Evolutionary conservation across 768 basidiomycete genomes (phyloP), one percentile per base, ranked within the genome.

Genomic region (Suillus placidus): DNA sequence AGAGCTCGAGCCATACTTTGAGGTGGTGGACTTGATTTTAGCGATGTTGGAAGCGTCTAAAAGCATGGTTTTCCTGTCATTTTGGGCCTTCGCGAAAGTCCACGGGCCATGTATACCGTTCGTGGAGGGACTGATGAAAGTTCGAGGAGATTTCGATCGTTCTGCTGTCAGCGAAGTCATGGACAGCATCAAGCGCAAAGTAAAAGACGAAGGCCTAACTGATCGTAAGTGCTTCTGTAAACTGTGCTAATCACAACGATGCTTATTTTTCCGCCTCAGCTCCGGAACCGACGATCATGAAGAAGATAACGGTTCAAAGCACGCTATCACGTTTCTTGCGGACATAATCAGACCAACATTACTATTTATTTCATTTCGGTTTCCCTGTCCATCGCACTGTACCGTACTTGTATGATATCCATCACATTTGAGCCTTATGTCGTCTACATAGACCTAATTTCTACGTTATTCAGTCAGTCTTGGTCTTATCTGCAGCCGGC

Each of bases 81-180:
- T 92, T 77, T 97, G 93, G 90, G 82, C 87, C 5, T 99, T 99
- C 76, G 96, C 95, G 20, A 93, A 93, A 72, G 88, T 91, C 30
- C 92, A 97, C 76, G 97, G 97, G 6, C 95, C 97, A 32, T 95
- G 96, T 70, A 83, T 97, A 49, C 83, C 88, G 2, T 99, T 97
- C 72, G 91, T 97, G 37, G 97, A 99, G 75, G 87, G 89, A 10
- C 73, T 99, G 55, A 91, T 99, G 85, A 93, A 89, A 74, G 88
- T 92, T 6, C 85, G 97, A 61, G 91, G 92, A 63, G 96, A 99
- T 77, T 81, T 98, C 62, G 95, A 97, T 77, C 87, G 94, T n/a
- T 88, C 90, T 1, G 87, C 88, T 16, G 92, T 90, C 20, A 90
- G 81, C 70, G 96, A 99, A 66, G 91, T 97, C 38, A 95, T 97